Evolutionary conservation across 2,329 filamentous ascomycete genomes (phyloP).

Genomic region (Mariannaea sp.): DNA sequence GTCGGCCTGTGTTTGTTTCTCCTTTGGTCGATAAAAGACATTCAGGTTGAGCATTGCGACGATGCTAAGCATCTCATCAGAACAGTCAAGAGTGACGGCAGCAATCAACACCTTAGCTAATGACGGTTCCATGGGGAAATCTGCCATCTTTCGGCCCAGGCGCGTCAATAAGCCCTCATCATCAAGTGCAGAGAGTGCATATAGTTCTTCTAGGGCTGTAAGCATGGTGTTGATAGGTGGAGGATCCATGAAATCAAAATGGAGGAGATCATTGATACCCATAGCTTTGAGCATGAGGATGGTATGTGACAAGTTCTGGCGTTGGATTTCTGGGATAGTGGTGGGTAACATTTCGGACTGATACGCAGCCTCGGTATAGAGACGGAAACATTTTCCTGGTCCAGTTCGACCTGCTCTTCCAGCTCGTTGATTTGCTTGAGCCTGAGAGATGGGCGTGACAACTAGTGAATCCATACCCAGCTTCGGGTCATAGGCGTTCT

Average conservation of each 20-base stretch:
- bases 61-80: constrained; percentile 91
- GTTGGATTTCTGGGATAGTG: constrained; percentile 93
- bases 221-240: constrained; percentile 98
- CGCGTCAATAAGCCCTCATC: constrained; percentile 94
- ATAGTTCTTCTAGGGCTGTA: constrained; percentile 92
- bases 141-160: constrained; percentile 93
- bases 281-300: constrained; percentile 99
- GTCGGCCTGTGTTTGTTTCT: constrained; percentile 95
- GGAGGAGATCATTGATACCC: constrained; percentile 96
- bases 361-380: constrained; percentile 95
- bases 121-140: constrained; percentile 96
- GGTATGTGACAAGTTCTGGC: constrained; percentile 88
- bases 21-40: constrained; percentile 94
- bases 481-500: constrained; percentile 96
- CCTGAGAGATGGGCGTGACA: constrained; percentile 94
- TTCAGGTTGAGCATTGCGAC: constrained; percentile 91
- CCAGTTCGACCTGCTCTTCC: constrained; percentile 93
- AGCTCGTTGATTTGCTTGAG: constrained; percentile 92
- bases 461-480: constrained; percentile 97
- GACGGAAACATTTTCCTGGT: constrained; percentile 91
- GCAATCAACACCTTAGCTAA: constrained; percentile 89
- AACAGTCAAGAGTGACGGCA: constrained; percentile 84
- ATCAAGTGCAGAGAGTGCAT: constrained; percentile 87
- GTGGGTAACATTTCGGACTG: constrained; percentile 97
- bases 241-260: constrained; percentile 99